Evolutionary conservation across 2,329 filamentous ascomycete species (phyloP).

Genomic region (Hypocreales sp.): DNA sequence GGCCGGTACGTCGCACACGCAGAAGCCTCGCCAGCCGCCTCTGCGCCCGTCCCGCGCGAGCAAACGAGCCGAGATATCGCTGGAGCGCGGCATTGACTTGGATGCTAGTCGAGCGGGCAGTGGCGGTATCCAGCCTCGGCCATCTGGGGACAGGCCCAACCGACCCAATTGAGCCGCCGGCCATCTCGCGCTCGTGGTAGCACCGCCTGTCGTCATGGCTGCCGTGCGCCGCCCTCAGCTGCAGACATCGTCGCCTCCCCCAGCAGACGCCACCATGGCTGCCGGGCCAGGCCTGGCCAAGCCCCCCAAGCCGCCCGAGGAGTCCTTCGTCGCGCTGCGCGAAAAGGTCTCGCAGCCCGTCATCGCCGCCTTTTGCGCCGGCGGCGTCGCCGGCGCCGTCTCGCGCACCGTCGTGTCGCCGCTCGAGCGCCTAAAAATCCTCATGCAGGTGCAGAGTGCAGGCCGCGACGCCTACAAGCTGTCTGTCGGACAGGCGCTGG

Average conservation of each 20-base stretch:
- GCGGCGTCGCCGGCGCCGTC: conserved; percentile 89
- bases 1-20: too few species aligned
- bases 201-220: conserved; percentile 11
- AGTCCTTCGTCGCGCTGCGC: conserved; percentile 18
- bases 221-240: conserved; percentile 10
- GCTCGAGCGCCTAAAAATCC: conserved; percentile 87
- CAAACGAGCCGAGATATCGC: too few species aligned
- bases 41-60: too few species aligned
- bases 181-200: conserved; percentile 4
- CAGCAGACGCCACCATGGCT: conserved; percentile 6
- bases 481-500: conserved; percentile 74
- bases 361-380: conserved; percentile 81
- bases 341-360: conserved; percentile 63
- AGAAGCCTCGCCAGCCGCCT: too few species aligned
- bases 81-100: too few species aligned
- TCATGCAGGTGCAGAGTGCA: conserved; percentile 90
- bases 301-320: conserved; percentile 12
- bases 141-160: conserved; percentile 6
- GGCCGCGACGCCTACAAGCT: conserved; percentile 88
- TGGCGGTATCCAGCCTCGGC: conserved; percentile 5
- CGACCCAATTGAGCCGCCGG: conserved; percentile 6
- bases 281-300: conserved; percentile 12
- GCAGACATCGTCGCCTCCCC: conserved; percentile 3
- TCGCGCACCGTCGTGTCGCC: conserved; percentile 94
- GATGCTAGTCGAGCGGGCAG: conserved; percentile 7